A percentile compares a stretch with the other conserved stretches of the same genome.
Conservation (phyloP, 2,329 filamentous ascomycete genomes). For the Ceratocystis harringtonii region DNA sequence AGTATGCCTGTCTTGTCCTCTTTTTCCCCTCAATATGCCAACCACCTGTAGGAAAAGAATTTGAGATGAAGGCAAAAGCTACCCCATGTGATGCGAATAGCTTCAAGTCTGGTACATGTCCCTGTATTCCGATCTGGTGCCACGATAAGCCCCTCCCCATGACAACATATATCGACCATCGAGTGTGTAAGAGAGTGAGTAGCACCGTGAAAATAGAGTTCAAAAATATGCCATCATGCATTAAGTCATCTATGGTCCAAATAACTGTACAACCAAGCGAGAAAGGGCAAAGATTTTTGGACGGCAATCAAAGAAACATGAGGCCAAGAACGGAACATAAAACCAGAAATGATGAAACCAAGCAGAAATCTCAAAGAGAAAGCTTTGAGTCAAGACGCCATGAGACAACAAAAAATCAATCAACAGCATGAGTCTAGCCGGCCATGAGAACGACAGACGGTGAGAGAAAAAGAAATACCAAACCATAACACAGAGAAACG, state of each 20-base stretch:
- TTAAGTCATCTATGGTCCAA: slow-evolving; percentile 7
- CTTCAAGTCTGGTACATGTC: too few species aligned
- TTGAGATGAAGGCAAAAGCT: too few species aligned
- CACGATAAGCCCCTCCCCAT: background rate
- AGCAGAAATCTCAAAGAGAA: background rate
- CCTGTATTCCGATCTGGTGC: background rate
- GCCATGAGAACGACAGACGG: background rate
- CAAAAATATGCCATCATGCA: background rate
- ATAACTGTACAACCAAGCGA: background rate
- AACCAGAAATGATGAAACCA: background rate
- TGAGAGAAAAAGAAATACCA: background rate
- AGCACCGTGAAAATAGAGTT: background rate
- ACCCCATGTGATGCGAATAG: too few species aligned
- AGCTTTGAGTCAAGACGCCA: background rate
- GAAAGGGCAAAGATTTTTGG: background rate
- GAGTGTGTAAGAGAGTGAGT: background rate
- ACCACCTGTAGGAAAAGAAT: too few species aligned
- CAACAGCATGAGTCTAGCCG: background rate
- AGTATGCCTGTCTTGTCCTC: too few species aligned
- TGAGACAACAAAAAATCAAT: background rate
- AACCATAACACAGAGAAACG: background rate
- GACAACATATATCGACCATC: too few species aligned
- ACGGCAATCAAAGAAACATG: background rate
- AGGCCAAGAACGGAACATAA: background rate
- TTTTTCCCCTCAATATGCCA: too few species aligned